Evolutionary conservation across 2,329 filamentous ascomycete genomes (phyloP), one percentile per base, ranked within the genome.

Genomic region (Trichocomaceae sp.): DNA sequence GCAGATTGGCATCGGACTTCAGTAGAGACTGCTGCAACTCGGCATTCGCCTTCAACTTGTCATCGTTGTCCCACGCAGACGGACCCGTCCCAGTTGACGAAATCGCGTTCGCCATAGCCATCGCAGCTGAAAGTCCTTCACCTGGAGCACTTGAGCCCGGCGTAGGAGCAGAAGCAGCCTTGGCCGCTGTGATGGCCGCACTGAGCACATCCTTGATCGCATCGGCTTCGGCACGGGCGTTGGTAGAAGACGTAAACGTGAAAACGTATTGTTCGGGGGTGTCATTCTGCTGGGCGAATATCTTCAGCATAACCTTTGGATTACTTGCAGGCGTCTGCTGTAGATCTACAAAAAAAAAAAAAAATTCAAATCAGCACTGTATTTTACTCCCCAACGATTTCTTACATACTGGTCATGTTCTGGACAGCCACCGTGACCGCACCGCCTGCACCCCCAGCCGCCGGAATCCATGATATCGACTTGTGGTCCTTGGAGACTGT

Each of bases 311-410:
- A 52, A 95, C 90, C 77, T 96, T 96, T 17, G 90, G 78, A 35
- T 83, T 85, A n/a, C 79, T 85, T 57, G 90, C 89, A 12, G 93
- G 91, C 0, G 93, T 97, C 70, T 97, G 92, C 71, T 99, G 92
- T 48, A 99, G 82, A 74, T 97, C 89, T 93, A 44, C 31, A 56
- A 15, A 37, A n/a, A n/a, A n/a, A n/a, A n/a, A n/a, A n/a, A n/a
- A n/a, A n/a, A n/a, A n/a, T n/a, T n/a, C n/a, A n/a, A n/a, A n/a
- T n/a, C n/a, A n/a, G n/a, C n/a, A n/a, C n/a, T n/a, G 2, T 29
- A 8, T 29, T 29, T 29, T 29, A 29, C 10, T 29, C 10, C 7
- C 5, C 7, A 4, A 5, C 5, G 8, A 13, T 20, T 26, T 47
- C 35, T 7, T 12, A 68, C 85, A 68, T 78, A 93, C 89, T 96